Evolutionary conservation across 2,329 filamentous ascomycete genomes (phyloP), one percentile per base, ranked within the genome.

Genomic region (Neopestalotiopsis sp.): DNA sequence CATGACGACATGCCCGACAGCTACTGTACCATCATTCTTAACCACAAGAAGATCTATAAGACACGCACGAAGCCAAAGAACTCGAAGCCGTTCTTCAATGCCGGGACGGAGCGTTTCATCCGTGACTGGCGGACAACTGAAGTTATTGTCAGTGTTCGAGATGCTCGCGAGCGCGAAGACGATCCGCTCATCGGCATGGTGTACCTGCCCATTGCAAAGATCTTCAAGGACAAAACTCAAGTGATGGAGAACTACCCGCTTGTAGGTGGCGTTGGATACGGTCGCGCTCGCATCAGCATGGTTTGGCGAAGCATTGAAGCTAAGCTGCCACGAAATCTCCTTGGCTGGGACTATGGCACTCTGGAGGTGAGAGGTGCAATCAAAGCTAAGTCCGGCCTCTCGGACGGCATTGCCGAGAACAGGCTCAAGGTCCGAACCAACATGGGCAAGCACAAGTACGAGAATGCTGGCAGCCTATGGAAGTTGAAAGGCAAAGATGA

Each of bases 11-110:
- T 93, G 52, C 92, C 92, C 0, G 91, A 90, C 62, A 85, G 89
- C 32, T 94, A 93, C 76, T 93, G 91, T 77, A 92, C 86, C 40
- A 87, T 94, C 72, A 91, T 94, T 58, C 79, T 94, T 72, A 93
- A 94, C 75, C 91, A 94, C 75, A 86, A 87, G 72, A 93, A 88
- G 76, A 82, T 86, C 13, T 94, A 91, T 81, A 90, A 87, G 73
- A 93, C 92, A 1, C 83, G 92, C 17, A 93, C 92, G 0, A 94
- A 94, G 79, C 92, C 92, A 1, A 93, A 93, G 80, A 94, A 93
- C 71, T 86, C 89, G 0, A 93, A 93, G 74, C 92, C 92, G 0
- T 94, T 94, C 78, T 94, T 92, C 83, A 94, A 94, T 72, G 92
- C 92, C 2, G 90, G 90, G 5, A 92, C 89, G 1, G 92, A 94